Evolutionary conservation across 768 basidiomycete species (phyloP).

Genomic region (Mycena epipterygia): DNA sequence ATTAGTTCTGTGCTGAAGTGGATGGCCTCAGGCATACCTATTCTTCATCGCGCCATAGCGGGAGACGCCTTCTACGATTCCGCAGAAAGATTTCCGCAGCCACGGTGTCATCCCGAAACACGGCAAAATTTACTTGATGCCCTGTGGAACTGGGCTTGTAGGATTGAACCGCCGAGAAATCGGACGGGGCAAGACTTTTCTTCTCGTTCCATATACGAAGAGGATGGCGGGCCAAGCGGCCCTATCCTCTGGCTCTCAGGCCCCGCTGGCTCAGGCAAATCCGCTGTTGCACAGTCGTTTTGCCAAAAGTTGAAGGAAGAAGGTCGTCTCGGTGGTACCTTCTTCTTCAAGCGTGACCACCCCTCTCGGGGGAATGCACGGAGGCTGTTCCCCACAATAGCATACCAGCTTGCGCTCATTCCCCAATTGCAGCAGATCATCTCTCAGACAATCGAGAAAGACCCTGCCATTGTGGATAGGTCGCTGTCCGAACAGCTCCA

Average conservation of each 20-base stretch:
- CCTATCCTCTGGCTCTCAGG: constrained; percentile 40
- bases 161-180: constrained; percentile 1
- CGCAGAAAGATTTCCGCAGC: too few relatives aligned
- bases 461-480: constrained; percentile 1
- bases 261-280: constrained; percentile 46
- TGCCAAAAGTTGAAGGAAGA: constrained; percentile 38
- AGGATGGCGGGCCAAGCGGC: background rate
- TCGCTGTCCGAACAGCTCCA: background rate
- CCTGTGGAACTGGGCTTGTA: background rate
- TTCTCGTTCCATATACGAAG: background rate
- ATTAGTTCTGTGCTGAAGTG: constrained; percentile 7
- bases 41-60: constrained; percentile 9
- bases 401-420: constrained; percentile 26
- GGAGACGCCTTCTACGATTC: too few relatives aligned
- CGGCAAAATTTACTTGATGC: constrained; percentile 3
- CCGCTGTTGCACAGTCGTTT: constrained; percentile 48
- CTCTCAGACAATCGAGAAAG: background rate
- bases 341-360: constrained; percentile 1
- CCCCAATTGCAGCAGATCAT: background rate
- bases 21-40: background rate
- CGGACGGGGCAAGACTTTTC: background rate
- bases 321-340: constrained; percentile 23
- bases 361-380: constrained; percentile 3
- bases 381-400: constrained; percentile 36
- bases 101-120: too few relatives aligned